Percentiles rank a stretch among this genome's conserved stretches.
phyloP scores from a whole-genome alignment of 306 rosid genomes.

The Corylus americana region DNA sequence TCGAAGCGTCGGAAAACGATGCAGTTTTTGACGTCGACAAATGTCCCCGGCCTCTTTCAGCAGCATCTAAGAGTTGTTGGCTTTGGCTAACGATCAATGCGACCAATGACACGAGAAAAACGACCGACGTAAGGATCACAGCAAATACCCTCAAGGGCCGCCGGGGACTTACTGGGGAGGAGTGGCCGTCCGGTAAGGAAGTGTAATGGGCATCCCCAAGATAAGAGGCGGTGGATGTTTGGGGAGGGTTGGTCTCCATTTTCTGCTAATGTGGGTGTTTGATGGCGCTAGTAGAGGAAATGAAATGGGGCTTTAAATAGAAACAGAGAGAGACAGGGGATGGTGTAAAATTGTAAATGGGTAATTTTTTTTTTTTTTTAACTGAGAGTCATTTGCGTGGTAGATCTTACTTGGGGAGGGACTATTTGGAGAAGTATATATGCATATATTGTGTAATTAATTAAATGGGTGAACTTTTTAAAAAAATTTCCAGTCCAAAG shows the following conservation, averaged over 20 bases:
- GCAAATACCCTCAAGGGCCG: conserved; percentile 32
- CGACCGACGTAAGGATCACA: conserved; percentile 24
- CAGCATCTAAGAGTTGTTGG: neutral
- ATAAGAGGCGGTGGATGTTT: conserved; percentile 5
- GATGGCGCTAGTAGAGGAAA: neutral
- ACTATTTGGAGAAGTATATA: neutral
- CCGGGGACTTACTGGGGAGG: neutral
- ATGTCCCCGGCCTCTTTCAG: neutral
- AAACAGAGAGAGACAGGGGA: neutral
- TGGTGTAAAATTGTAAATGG: no score
- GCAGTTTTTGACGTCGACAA: neutral
- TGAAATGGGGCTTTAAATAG: conserved; percentile 12
- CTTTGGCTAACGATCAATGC: conserved; percentile 38
- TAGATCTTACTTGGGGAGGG: neutral
- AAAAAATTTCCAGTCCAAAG: neutral
- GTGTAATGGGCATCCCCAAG: conserved; percentile 20
- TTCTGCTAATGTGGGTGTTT: neutral
- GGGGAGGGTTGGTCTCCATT: conserved; percentile 30
- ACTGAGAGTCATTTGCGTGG: neutral
- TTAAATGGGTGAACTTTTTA: no score
- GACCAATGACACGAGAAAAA: conserved; percentile 47
- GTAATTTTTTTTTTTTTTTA: no score
- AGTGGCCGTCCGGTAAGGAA: conserved; percentile 39
- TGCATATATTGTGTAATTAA: no score
- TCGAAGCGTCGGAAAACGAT: conserved; percentile 15